Percentiles rank a stretch among this genome's conserved stretches.
phyloP scores from a whole-genome alignment of 257 asterid genomes.

The Nicotiana tabacum region DNA sequence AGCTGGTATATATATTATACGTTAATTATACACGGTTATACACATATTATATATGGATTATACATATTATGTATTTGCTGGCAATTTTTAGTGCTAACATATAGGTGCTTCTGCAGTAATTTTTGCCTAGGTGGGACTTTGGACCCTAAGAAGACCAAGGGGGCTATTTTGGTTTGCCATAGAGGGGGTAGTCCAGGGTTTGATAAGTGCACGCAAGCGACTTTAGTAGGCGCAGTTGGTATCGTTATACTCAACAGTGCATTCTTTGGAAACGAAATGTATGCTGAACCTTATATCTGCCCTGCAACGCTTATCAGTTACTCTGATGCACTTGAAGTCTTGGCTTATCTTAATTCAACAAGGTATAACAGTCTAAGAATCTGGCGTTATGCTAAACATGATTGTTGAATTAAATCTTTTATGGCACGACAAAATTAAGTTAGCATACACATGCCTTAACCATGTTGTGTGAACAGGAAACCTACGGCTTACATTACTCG shows the following conservation, averaged over 20 bases:
- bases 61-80: too few relatives aligned
- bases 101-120: constrained; percentile 28
- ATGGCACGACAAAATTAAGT: neutral
- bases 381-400: neutral
- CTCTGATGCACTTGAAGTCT: constrained; percentile 60
- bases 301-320: constrained; percentile 84
- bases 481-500: constrained; percentile 52
- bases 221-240: constrained; percentile 79
- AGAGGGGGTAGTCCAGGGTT: constrained; percentile 67
- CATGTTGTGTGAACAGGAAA: constrained; percentile 30
- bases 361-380: constrained; percentile 33
- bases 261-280: constrained; percentile 65
- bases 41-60: too few relatives aligned
- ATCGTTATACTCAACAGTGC: constrained; percentile 67
- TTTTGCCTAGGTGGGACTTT: constrained; percentile 67
- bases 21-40: too few relatives aligned
- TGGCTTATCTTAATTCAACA: constrained; percentile 41
- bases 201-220: constrained; percentile 76
- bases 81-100: neutral
- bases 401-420: neutral
- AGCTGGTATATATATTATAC: too few relatives aligned
- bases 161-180: constrained; percentile 75
- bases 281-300: constrained; percentile 80
- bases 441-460: neutral
- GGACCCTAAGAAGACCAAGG: constrained; percentile 70